Percentiles rank a stretch among this genome's conserved stretches.
Conservation (phyloP, 2,329 filamentous ascomycete species). For the Aureobasidium mangrovei region DNA sequence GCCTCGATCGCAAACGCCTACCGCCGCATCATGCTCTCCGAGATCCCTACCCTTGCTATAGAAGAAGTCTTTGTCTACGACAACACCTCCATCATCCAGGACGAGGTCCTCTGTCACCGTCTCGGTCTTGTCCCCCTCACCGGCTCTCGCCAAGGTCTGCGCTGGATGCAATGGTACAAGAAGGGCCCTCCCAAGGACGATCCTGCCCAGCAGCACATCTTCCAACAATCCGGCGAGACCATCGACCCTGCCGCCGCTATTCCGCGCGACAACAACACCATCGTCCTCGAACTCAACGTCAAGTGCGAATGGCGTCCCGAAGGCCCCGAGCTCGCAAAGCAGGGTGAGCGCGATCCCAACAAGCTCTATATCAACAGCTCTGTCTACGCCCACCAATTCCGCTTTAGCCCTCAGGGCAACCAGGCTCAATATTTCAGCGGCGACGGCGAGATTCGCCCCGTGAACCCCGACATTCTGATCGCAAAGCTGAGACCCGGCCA, state of each 20-base stretch:
- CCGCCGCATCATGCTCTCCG: conserved; percentile 87
- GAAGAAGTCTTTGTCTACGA: conserved; percentile 89
- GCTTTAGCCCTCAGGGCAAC: conserved; percentile 65
- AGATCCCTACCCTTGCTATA: conserved; percentile 89
- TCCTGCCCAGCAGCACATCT: conserved; percentile 35
- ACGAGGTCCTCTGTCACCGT: conserved; percentile 87
- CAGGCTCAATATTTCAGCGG: conserved; percentile 59
- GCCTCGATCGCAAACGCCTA: conserved; percentile 94
- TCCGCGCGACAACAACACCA: conserved; percentile 73
- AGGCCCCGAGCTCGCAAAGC: conserved; percentile 46
- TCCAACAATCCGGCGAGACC: conserved; percentile 38
- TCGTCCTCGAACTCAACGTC: conserved; percentile 67
- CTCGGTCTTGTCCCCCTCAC: conserved; percentile 85
- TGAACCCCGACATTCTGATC: conserved; percentile 87
- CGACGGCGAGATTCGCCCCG: conserved; percentile 58
- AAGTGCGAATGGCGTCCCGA: conserved; percentile 72
- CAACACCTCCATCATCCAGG: conserved; percentile 96
- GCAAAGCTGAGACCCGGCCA: conserved; percentile 90
- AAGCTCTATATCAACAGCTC: conserved; percentile 82
- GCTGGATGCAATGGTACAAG: conserved; percentile 74
- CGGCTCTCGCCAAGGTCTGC: conserved; percentile 66
- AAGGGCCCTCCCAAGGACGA: conserved; percentile 54
- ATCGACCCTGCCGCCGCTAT: conserved; percentile 33
- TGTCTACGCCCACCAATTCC: conserved; percentile 48
- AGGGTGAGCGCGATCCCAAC: conserved; percentile 67